A percentile compares a stretch with the other conserved stretches of the same genome.
Conservation (phyloP, 768 basidiomycete species). For the Naganishia antarctica region DNA sequence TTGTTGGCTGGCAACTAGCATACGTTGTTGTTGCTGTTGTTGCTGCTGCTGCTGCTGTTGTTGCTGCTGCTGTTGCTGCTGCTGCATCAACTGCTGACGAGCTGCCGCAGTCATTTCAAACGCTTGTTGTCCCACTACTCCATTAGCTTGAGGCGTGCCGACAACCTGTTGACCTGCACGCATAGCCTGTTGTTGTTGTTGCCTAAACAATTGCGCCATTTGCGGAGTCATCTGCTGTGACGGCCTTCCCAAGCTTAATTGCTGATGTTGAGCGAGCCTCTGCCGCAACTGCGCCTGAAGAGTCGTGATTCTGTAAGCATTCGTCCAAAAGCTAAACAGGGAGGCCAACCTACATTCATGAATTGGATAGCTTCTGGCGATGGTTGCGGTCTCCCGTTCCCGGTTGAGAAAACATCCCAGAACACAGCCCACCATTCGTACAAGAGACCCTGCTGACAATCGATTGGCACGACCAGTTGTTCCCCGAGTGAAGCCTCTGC, state of each 20-base stretch:
- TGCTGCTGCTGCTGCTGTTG: conserved; percentile 10
- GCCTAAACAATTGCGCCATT: conserved; percentile 25
- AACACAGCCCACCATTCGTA: conserved; percentile 50
- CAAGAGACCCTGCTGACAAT: conserved; percentile 48
- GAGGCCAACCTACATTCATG: conserved; percentile 37
- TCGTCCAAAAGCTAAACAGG: not conserved
- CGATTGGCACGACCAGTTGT: conserved; percentile 45
- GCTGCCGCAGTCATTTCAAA: conserved; percentile 25
- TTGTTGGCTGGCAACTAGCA: not conserved
- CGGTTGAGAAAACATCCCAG: conserved; percentile 46
- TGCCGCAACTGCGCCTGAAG: conserved; percentile 40
- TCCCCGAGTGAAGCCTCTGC: conserved; percentile 42
- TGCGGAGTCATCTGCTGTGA: conserved; percentile 22
- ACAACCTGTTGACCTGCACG: conserved; percentile 1
- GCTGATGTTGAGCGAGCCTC: conserved; percentile 28
- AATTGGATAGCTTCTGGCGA: conserved; percentile 38
- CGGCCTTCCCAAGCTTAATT: conserved; percentile 24
- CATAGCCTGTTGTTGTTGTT: conserved; percentile 11
- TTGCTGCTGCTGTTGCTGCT: conserved; percentile 30
- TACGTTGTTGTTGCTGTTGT: not conserved
- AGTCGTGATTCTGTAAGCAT: not conserved
- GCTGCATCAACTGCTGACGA: conserved; percentile 26
- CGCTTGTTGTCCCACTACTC: conserved; percentile 7
- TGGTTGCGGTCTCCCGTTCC: conserved; percentile 34
- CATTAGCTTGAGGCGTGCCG: conserved; percentile 15